Base-by-base conservation (phyloP, 208 protist species). In the Naegleria lovaniensis region DNA sequence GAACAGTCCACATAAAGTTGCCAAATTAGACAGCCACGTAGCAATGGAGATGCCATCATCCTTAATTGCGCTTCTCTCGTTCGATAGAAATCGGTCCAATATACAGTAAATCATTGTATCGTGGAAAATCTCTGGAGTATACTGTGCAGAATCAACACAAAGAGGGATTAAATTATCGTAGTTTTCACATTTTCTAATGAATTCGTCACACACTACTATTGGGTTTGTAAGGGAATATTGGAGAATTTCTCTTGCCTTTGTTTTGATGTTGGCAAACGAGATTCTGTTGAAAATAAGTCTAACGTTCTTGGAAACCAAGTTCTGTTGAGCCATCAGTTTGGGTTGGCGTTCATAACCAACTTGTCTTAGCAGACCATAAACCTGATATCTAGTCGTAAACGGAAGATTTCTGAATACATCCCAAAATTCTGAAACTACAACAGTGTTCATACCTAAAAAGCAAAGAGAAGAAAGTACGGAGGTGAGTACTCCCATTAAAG, bases 111-210 rank as follows among this genome's bases (percentile, higher is more conserved):
- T 22, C 29, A 89, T 67, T 7, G 59, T 40, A 25, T 89, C 85
- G 7, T 67, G 43, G 36, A 41, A 89, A 9, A 89, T 0, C 2
- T 38, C 6, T 40, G 85, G 11, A 5, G 36, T 11, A 5, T 75
- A 67, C 13, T 25, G 16, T 25, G 41, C 36, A 5, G 25, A 22
- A 89, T 89, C 85, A 41, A 89, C 48, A 25, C 22, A 15, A 22
- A 89, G 0, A 0, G 85, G 43, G 2, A 89, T 89, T 52, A n/a
- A 25, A 29, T 89, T 89, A 67, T 59, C 85, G 40, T 67, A 89
- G 41, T 11, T 40, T 67, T 89, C 85, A 67, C 48, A 58, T 51
- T 67, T 67, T 29, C 41, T 3, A 9, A 55, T n/a, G 25, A 75
- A 16, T 40, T 67, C 41, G 13, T 59, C 43, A 67, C 48, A 55